Conservation (phyloP, 1,284 basidiomycete species). For the Ceratobasidium sp. region DNA sequence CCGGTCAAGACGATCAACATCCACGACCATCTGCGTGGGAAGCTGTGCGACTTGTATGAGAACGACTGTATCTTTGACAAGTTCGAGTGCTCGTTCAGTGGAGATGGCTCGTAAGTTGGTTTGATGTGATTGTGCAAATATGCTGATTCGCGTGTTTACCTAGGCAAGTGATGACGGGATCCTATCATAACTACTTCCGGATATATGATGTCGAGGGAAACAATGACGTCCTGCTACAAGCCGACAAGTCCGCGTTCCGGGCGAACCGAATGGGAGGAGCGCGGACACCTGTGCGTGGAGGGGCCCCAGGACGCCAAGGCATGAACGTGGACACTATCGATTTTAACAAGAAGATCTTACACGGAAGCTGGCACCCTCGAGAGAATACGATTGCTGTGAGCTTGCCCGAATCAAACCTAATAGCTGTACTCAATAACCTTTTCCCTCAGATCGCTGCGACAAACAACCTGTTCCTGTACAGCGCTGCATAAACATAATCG, state of each 20-base stretch:
- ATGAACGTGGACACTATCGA: constrained; percentile 93
- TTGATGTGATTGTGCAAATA: constrained; percentile 39
- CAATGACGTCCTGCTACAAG: constrained; percentile 94
- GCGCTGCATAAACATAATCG: constrained; percentile 72
- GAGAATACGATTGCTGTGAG: constrained; percentile 97
- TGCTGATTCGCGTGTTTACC: constrained; percentile 28
- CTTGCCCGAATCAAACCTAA: constrained; percentile 50
- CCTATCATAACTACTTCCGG: constrained; percentile 99
- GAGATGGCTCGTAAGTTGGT: constrained; percentile 89
- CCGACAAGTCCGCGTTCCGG: constrained; percentile 99
- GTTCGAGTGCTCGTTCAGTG: constrained; percentile 97
- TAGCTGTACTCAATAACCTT: constrained; percentile 38
- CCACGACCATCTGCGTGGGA: constrained; percentile 97
- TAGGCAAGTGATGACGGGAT: constrained; percentile 95
- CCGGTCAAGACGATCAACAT: constrained; percentile 99
- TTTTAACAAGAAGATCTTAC: constrained; percentile 99
- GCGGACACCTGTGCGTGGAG: constrained; percentile 79
- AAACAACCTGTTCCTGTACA: constrained; percentile 90
- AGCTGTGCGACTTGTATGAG: constrained; percentile 98
- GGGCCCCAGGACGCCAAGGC: constrained; percentile 79
- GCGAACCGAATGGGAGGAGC: constrained; percentile 93
- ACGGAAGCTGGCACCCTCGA: constrained; percentile 96
- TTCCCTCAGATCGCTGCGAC: constrained; percentile 87
- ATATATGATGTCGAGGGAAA: constrained; percentile 96
- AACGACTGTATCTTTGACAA: constrained; percentile 99